Evolutionary conservation across 1,284 basidiomycete species (phyloP).

Genomic region (Ustilago nuda): DNA sequence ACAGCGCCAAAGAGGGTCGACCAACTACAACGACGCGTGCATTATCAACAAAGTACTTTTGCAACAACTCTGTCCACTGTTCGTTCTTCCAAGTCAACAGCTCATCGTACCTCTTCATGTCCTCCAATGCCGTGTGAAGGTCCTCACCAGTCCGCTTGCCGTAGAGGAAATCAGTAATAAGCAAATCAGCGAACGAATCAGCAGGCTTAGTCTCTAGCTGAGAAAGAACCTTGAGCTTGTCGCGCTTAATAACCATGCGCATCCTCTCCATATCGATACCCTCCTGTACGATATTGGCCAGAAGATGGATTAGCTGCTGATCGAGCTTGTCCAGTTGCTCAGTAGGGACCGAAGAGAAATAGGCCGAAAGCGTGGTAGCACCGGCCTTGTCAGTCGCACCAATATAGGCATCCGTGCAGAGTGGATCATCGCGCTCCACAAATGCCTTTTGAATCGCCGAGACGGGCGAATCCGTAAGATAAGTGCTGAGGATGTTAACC

Average conservation of each 20-base stretch:
- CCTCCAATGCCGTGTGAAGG: conserved; percentile 80
- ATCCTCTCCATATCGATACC: conserved; percentile 94
- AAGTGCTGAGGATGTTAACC: conserved; percentile 81
- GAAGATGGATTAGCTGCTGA: conserved; percentile 77
- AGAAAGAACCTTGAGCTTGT: conserved; percentile 79
- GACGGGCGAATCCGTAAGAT: conserved; percentile 84
- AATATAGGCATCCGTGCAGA: conserved; percentile 86
- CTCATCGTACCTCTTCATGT: conserved; percentile 78
- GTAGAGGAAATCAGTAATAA: conserved; percentile 82
- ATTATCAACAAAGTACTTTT: conserved; percentile 74
- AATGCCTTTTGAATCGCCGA: conserved; percentile 93
- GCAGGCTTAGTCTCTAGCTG: conserved; percentile 70
- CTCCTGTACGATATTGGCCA: conserved; percentile 79
- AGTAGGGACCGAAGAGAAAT: conserved; percentile 85
- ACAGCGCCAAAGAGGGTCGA: conserved; percentile 87
- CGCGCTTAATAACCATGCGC: conserved; percentile 84
- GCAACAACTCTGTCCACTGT: conserved; percentile 84
- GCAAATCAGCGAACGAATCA: conserved; percentile 74
- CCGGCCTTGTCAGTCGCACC: conserved; percentile 78
- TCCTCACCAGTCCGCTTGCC: conserved; percentile 85
- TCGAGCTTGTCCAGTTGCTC: conserved; percentile 82
- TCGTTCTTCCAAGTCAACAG: conserved; percentile 78
- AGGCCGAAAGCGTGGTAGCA: conserved; percentile 79
- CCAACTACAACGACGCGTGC: conserved; percentile 75
- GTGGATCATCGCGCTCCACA: conserved; percentile 88